Evolutionary conservation across 805 yeast genomes (phyloP).

Genomic region (Saccharomycopsis fibuligera): DNA sequence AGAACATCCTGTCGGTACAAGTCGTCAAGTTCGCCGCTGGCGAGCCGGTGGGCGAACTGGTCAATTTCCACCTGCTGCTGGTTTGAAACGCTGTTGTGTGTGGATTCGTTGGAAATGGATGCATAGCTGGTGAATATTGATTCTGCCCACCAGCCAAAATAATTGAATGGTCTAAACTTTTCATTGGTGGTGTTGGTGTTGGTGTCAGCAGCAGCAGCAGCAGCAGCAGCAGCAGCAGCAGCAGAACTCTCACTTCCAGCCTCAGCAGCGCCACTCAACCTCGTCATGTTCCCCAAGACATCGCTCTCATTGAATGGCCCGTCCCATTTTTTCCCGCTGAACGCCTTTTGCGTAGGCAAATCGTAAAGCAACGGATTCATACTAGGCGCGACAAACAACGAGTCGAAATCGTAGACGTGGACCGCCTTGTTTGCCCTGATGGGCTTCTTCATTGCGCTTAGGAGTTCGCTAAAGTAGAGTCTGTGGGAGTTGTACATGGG

Average conservation of each 20-base stretch:
- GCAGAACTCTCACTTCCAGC: neutral
- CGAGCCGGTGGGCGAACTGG: no score
- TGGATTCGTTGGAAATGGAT: neutral
- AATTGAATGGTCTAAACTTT: neutral
- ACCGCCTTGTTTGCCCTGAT: neutral
- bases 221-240: neutral
- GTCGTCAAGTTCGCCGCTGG: neutral
- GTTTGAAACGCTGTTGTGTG: neutral
- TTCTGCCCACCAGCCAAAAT: neutral
- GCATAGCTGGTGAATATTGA: neutral
- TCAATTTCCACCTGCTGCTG: neutral
- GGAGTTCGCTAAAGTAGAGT: no score
- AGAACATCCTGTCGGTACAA: neutral
- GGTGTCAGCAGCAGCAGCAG: neutral
- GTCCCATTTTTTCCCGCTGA: neutral
- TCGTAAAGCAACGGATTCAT: neutral
- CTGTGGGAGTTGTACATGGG: no score
- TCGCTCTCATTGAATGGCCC: neutral
- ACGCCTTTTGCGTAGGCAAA: neutral
- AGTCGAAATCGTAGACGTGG: constrained; percentile 1
- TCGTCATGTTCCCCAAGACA: neutral
- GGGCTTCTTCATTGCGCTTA: no score
- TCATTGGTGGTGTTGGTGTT: neutral
- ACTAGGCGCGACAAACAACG: neutral
- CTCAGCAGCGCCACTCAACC: neutral